Percentiles rank a stretch among this genome's conserved stretches.
phyloP scores from a whole-genome alignment of 192 early-diverging fungal species.

The Mortierella alpina region DNA sequence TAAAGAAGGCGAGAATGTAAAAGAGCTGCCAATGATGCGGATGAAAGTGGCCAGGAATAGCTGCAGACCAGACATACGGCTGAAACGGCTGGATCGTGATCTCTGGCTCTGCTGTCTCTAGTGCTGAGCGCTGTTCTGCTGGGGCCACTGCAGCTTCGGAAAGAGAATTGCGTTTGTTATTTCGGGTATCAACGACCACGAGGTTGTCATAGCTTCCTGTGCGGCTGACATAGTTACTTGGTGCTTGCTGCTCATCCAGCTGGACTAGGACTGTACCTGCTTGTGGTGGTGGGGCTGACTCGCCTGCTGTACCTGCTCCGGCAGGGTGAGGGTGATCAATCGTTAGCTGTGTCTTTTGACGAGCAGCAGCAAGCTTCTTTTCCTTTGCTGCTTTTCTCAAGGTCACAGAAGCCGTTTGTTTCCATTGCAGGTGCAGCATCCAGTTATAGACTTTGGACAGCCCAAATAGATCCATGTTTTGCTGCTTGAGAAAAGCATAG shows the following conservation, averaged over 20 bases:
- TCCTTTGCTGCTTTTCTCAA: conserved; percentile 24
- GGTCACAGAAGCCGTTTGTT: neutral
- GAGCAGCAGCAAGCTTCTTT: conserved; percentile 11
- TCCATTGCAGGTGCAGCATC: conserved; percentile 26
- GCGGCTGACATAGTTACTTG: conserved; percentile 23
- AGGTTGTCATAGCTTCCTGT: conserved; percentile 34
- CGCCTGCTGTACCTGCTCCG: neutral
- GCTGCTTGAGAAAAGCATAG: conserved; percentile 53
- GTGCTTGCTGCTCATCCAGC: conserved; percentile 9
- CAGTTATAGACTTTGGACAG: conserved; percentile 32
- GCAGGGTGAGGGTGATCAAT: conserved; percentile 17
- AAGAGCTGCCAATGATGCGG: conserved; percentile 90
- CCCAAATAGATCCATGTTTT: conserved; percentile 51
- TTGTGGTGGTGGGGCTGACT: neutral
- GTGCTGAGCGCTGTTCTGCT: neutral
- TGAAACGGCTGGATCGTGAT: conserved; percentile 16
- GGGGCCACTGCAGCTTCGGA: neutral
- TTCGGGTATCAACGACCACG: neutral
- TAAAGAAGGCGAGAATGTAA: conserved; percentile 83
- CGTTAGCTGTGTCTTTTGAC: conserved; percentile 2
- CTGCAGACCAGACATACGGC: conserved; percentile 43
- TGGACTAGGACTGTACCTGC: conserved; percentile 49
- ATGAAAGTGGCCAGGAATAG: conserved; percentile 60
- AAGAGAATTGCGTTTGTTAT: conserved; percentile 16
- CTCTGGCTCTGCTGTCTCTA: neutral